Evolutionary conservation across 345 rosid species (phyloP).

Genomic region (Salix exigua): DNA sequence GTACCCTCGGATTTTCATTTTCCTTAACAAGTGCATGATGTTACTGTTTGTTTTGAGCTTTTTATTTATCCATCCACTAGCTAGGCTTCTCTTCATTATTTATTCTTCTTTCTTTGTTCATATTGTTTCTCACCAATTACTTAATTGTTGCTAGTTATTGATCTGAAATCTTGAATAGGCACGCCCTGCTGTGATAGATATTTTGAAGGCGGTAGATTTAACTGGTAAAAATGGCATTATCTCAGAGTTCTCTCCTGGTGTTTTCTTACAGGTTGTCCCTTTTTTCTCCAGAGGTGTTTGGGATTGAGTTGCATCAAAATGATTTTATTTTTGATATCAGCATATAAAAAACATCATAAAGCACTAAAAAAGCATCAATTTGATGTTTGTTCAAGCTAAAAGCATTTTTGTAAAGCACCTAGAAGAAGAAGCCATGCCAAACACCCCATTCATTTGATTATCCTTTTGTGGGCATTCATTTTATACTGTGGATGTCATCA

Average conservation of each 20-base stretch:
- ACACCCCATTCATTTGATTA: too few species aligned
- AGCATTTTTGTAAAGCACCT: too few species aligned
- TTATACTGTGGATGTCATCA: background rate
- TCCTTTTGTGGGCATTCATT: background rate
- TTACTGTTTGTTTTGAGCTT: background rate
- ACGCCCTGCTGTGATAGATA: conserved; percentile 62
- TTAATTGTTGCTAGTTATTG: conserved; percentile 12
- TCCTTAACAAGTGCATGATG: background rate
- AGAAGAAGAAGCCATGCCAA: too few species aligned
- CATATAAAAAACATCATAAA: too few species aligned
- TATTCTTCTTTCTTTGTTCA: background rate
- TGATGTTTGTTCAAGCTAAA: too few species aligned
- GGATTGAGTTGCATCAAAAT: too few species aligned
- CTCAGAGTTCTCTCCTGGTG: conserved; percentile 81
- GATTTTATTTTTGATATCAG: too few species aligned
- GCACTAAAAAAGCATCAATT: too few species aligned
- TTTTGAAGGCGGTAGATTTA: conserved; percentile 61
- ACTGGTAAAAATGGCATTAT: conserved; percentile 71
- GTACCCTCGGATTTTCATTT: background rate
- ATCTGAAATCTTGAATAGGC: conserved; percentile 47
- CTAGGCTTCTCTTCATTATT: background rate
- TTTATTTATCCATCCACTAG: background rate
- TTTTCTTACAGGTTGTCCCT: conserved; percentile 73
- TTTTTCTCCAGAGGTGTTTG: too few species aligned
- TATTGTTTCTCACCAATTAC: conserved; percentile 8